Percentiles rank a stretch among this genome's conserved stretches.
These are phyloP conservation scores for Fusarium longipes DNA, from an alignment of 2,329 filamentous ascomycete genomes.

Conservation along the genomic window DNA sequence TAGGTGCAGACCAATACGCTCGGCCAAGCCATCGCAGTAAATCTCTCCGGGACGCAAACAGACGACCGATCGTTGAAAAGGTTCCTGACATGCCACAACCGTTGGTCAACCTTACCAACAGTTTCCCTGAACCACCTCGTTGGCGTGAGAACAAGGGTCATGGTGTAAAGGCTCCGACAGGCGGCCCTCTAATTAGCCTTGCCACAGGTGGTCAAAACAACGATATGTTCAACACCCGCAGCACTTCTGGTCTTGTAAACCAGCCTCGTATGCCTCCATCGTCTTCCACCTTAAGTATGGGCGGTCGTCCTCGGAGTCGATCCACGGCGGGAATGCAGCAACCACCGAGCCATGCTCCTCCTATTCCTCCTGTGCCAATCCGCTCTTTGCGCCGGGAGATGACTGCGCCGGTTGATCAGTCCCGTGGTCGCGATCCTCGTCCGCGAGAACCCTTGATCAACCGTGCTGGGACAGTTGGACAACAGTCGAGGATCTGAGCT, in stretches of 20 bases:
- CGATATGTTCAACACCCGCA: constrained; percentile 22
- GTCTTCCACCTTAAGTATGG: constrained; percentile 27
- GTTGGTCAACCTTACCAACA: constrained; percentile 72
- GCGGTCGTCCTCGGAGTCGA: constrained; percentile 43
- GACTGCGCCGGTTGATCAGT: constrained; percentile 36
- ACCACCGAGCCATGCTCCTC: constrained; percentile 34
- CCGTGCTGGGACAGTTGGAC: constrained; percentile 43
- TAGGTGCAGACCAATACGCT: constrained; percentile 52
- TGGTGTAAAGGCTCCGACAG: constrained; percentile 55
- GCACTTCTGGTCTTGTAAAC: constrained; percentile 35
- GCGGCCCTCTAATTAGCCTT: constrained; percentile 60
- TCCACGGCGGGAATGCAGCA: constrained; percentile 39
- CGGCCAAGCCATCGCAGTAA: constrained; percentile 46
- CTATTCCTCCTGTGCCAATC: constrained; percentile 45
- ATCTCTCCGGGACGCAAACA: constrained; percentile 34
- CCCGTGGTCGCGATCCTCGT: constrained; percentile 44
- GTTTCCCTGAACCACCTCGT: constrained; percentile 72
- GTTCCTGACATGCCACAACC: constrained; percentile 62
- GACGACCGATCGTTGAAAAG: constrained; percentile 43
- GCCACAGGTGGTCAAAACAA: constrained; percentile 50
- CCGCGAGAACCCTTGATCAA: constrained; percentile 49
- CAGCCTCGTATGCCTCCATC: constrained; percentile 29
- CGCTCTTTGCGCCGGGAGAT: constrained; percentile 46
- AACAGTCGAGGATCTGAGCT: constrained; percentile 29
- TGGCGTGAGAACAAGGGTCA: constrained; percentile 64